Conservation (phyloP, 176 grass and related monocot genomes). For the Raddia guianensis region DNA sequence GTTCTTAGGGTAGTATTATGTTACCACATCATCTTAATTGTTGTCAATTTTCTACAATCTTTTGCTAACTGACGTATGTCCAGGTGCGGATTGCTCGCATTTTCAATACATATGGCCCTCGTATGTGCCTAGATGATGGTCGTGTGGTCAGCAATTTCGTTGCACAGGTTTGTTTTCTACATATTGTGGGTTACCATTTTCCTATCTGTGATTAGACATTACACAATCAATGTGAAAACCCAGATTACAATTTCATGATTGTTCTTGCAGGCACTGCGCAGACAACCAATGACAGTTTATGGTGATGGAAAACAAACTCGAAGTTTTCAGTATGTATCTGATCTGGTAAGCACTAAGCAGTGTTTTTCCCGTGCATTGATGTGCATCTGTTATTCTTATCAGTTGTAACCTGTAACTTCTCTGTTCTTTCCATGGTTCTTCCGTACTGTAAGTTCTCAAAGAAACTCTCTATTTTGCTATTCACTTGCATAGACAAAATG, state of each 20-base stretch:
- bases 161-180: conserved; percentile 63
- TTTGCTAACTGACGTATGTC: conserved; percentile 26
- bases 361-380: conserved; percentile 22
- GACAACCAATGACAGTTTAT: conserved; percentile 83
- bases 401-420: neutral
- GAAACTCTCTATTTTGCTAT: conserved; percentile 15
- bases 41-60: conserved; percentile 11
- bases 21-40: conserved; percentile 2
- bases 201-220: neutral
- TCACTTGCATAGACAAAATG: conserved; percentile 1
- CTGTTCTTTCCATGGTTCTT: neutral
- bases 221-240: neutral
- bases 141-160: conserved; percentile 98
- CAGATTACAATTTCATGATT: conserved; percentile 5
- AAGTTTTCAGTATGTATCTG: conserved; percentile 96
- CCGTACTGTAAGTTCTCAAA: neutral
- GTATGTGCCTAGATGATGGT: conserved; percentile 95
- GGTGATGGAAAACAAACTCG: conserved; percentile 91
- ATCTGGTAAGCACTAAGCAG: conserved; percentile 60
- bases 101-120: conserved; percentile 95
- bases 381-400: conserved; percentile 17
- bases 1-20: neutral
- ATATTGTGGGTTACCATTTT: conserved; percentile 25
- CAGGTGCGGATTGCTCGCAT: conserved; percentile 93
- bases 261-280: conserved; percentile 56